Percentiles rank a stretch among this genome's conserved stretches.
These are phyloP conservation scores for Syncephalastrum monosporum DNA, from an alignment of 371 early-diverging fungal species.

Conservation along the genomic window DNA sequence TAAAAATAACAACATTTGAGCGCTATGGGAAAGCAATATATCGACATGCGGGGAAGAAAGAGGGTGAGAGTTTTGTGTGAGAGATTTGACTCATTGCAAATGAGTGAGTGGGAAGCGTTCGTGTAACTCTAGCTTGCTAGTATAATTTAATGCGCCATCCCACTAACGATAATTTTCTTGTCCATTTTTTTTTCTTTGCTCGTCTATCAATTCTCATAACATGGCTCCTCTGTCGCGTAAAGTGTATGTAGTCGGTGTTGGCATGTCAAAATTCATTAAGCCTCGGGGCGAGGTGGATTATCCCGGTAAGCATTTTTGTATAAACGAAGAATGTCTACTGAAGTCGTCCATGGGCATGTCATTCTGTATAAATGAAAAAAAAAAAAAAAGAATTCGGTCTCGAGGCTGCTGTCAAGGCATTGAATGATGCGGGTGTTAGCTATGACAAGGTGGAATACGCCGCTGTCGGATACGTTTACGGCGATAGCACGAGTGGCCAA, in stretches of 20 bases:
- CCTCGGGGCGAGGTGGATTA: constrained; percentile 60
- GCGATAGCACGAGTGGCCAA: constrained; percentile 76
- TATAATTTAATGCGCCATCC: not conserved
- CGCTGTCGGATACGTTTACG: constrained; percentile 62
- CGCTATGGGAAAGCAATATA: too few relatives aligned
- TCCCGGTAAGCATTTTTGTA: constrained; percentile 52
- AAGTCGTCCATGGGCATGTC: not conserved
- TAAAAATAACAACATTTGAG: too few relatives aligned
- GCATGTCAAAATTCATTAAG: constrained; percentile 70
- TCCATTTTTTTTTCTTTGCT: constrained; percentile 10
- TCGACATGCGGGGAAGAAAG: too few relatives aligned
- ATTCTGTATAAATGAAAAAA: not conserved
- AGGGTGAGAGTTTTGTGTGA: too few relatives aligned
- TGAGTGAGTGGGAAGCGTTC: too few relatives aligned
- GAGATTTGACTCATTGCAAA: too few relatives aligned
- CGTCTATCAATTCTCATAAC: not conserved
- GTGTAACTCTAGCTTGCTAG: too few relatives aligned
- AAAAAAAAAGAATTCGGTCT: constrained; percentile 57
- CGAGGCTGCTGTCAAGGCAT: constrained; percentile 74
- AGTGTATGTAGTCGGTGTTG: constrained; percentile 58
- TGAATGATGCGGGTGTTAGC: constrained; percentile 66
- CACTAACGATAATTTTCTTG: not conserved
- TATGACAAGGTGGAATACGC: constrained; percentile 70
- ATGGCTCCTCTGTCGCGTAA: constrained; percentile 24
- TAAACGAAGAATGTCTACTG: not conserved